Evolutionary conservation across 192 early-diverging fungal genomes (phyloP), one percentile per base, ranked within the genome.

Genomic region (Rhizophagus prolifer): DNA sequence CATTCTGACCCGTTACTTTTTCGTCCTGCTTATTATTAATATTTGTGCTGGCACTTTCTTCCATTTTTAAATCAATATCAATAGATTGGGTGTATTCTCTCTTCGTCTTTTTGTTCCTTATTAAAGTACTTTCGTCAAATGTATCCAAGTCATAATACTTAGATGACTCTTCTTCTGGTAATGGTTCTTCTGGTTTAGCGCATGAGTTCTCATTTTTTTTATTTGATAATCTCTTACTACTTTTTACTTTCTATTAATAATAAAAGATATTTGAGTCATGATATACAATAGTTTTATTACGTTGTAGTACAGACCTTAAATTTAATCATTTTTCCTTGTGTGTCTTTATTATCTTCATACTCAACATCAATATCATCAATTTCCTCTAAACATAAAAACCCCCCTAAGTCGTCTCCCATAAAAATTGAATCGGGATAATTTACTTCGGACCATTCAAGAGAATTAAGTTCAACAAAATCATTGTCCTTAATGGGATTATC

Each of bases 361-460:
- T 87, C 87, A 34, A 95, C 89, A 79, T 95, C 92, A 12, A 96
- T 91, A 66, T 89, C 93, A 38, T 94, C 91, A 30, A 96, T 80
- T 71, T 98, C 96, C 80, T 98, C 95, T 50, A 98, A 85, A 62
- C 91, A 91, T 23, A 96, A 64, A 80, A 98, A 93, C 4, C 95
- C 96, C 19, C 91, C 92, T 64, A 89, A 76, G 34, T 93, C 93
- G 58, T 94, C 75, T 2, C 65, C 65, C 19, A 76, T 19, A 58
- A 76, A 66, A 12, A 76, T 30, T 16, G 47, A 63, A 14, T 76
- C 65, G 16, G 75, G 75, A 76, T 9, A 67, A 8, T 12, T 23
- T 8, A 68, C 65, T 38, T 76, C 64, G 21, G 63, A 68, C 75
- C 75, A 76, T n/a, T 63, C 62, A 30, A 44, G 13, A 2, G 63